Conservation (phyloP, 768 basidiomycete species). For the Tulasnella sp. region DNA sequence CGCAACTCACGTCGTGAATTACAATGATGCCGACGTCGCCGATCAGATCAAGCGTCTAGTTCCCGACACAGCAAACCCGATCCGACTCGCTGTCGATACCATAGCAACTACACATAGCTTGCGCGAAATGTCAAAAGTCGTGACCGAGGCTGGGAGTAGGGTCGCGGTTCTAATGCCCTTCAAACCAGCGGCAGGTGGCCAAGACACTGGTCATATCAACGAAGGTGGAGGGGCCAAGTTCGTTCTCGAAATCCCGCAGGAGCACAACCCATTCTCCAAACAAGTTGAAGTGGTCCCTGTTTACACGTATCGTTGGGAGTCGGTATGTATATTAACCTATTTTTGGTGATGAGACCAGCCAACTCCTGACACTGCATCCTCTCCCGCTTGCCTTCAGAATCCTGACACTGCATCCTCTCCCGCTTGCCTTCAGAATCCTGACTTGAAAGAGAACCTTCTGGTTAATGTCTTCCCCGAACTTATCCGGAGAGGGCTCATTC, state of each 20-base stretch:
- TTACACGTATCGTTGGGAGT: not conserved
- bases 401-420: not conserved
- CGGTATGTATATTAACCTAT: not conserved
- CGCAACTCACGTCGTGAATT: slow-evolving; percentile 34
- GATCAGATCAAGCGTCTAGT: slow-evolving; percentile 30
- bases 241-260: not conserved
- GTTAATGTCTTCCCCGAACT: not conserved
- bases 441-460: not conserved
- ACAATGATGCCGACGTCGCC: slow-evolving; percentile 30
- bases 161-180: slow-evolving; percentile 40
- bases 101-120: slow-evolving; percentile 32
- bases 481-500: not conserved
- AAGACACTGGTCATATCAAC: not conserved
- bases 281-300: not conserved
- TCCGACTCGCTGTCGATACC: slow-evolving; percentile 32
- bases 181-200: slow-evolving; percentile 28
- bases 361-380: not conserved
- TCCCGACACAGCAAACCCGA: slow-evolving; percentile 24
- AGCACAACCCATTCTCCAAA: not conserved
- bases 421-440: not conserved
- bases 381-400: too few species aligned
- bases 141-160: slow-evolving; percentile 29
- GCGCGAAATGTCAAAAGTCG: slow-evolving; percentile 27
- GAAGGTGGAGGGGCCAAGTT: not conserved
- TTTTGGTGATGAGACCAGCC: too few species aligned